A percentile compares a stretch with the other conserved stretches of the same genome.
Evolutionary conservation across 108 stramenopile species (phyloP).

Genomic region (Schizochytrium sp.): DNA sequence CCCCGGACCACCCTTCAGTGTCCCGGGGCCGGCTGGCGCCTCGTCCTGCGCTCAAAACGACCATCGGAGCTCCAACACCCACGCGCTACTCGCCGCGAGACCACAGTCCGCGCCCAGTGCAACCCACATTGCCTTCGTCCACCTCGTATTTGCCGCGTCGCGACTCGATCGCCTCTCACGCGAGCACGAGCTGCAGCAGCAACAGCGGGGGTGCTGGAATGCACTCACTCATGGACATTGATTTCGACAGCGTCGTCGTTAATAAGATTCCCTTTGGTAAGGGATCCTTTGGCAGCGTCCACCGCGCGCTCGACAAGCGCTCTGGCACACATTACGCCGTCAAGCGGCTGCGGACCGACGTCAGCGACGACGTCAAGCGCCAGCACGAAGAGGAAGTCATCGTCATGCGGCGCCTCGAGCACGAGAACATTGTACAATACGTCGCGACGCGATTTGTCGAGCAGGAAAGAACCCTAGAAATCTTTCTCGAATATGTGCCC

Average conservation of each 20-base stretch:
- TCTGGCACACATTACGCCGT: conserved; percentile 53
- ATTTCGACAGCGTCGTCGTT: background rate
- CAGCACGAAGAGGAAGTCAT: conserved; percentile 25
- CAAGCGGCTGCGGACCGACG: conserved; percentile 36
- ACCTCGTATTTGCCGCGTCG: too few relatives aligned
- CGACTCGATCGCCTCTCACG: too few relatives aligned
- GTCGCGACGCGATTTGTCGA: conserved; percentile 30
- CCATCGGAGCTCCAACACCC: too few relatives aligned
- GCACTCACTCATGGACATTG: background rate
- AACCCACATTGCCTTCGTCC: too few relatives aligned
- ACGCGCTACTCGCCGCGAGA: too few relatives aligned
- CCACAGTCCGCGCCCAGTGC: too few relatives aligned
- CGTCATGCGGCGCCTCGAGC: conserved; percentile 38
- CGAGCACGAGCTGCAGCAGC: too few relatives aligned
- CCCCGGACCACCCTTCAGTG: too few relatives aligned
- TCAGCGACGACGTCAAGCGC: background rate
- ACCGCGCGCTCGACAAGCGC: conserved; percentile 34
- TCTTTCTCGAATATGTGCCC: conserved; percentile 50
- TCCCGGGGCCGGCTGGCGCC: too few relatives aligned
- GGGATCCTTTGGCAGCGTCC: conserved; percentile 44
- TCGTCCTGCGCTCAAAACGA: too few relatives aligned
- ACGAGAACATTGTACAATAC: conserved; percentile 50
- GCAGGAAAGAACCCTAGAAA: conserved; percentile 23
- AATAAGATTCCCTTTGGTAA: conserved; percentile 13
- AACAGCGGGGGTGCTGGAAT: too few relatives aligned